Base-by-base conservation (phyloP, 2,329 filamentous ascomycete genomes). In the Helotiales sp. region DNA sequence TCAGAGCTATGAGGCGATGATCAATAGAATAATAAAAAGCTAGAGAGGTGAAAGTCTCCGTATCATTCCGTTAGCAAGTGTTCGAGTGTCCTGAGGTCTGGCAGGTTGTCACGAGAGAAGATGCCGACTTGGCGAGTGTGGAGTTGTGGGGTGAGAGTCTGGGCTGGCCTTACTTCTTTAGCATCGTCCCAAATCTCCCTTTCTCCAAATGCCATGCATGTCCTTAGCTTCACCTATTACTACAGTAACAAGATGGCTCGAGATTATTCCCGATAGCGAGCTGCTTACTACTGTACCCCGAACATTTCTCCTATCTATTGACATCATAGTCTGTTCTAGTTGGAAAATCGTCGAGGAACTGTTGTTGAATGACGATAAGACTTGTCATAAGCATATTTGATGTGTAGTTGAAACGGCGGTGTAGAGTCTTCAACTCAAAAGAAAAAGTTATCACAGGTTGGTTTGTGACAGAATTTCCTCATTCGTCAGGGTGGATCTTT, bases 101-200 rank as follows among this genome's bases (percentile, higher is more conserved):
- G 11, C 15, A 30, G n/a, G 54, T 32, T 37, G 30, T 57, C 54
- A 37, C 30, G 37, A 24, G 6, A 4, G 20, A 32, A 24, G 28
- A 37, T 34, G n/a, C 52, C 52, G 30, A 57, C 54, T 37, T 57
- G 54, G 54, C 52, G 24, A 32, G n/a, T 30, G 49, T 52, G 49
- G 49, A 52, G 49, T 30, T 52, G 20, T 20, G 26, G 30, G 30
- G n/a, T n/a, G 28, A 55, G n/a, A 24, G 30, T 37, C 30, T 8
- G 54, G 22, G n/a, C n/a, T 15, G 32, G 30, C 54, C n/a, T 34
- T 32, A n/a, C 30, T 34, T 34, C 26, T 55, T 55, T 34, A 55
- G 52, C 30, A 15, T 55, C 52, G 45, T 28, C 15, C 13, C 52
- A 28, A 37, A 15, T 17, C 20, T 13, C 11, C 17, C 49, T 15